Evolutionary conservation across 306 rosid species (phyloP), one percentile per base, ranked within the genome.

Genomic region (Rosa lucieae): DNA sequence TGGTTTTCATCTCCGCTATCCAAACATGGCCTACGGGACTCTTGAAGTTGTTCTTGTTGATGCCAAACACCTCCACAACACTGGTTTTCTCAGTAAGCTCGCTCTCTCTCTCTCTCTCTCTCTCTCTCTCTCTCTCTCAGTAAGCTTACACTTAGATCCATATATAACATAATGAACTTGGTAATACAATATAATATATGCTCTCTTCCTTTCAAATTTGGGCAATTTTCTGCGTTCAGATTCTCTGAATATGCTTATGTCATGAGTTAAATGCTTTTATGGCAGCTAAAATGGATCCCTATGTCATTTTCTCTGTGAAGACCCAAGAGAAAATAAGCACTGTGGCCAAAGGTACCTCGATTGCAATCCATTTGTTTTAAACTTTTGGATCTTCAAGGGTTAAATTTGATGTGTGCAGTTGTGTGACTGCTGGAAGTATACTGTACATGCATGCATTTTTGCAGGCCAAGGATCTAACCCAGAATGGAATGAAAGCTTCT

Each of bases 401-500:
- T 61, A 1, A 23, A 53, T 8, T 56, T 23, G 37, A 11, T 62
- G 37, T 5, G 40, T 3, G 8, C 8, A 29, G 5, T 32, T 42
- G 47, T 2, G 43, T 65, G 40, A 23, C 18, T 29, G 5, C 15
- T 62, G 40, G 40, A 29, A 29, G 13, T 63, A 32, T 13, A 35
- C 32, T 13, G n/a, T 11, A 35, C n/a, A 32, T 65, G 70, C 21
- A 14, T 14, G 70, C 21, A 14, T 14, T 21, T 65, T 65, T 80
- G 75, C 85, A 91, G 98, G 89, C 9, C 47, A 91, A 80, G 96
- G 97, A 46, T 39, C 81, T 18, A 77, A 88, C 3, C 94, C 96
- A n/a, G 89, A 91, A 49, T 93, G 98, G 98, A 91, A 91, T 11
- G 98, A 93, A 76, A 88, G 7, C 58, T 93, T 93, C 82, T 75